Base-by-base conservation (phyloP, 805 yeast genomes). In the Jamesozyma hellenica region DNA sequence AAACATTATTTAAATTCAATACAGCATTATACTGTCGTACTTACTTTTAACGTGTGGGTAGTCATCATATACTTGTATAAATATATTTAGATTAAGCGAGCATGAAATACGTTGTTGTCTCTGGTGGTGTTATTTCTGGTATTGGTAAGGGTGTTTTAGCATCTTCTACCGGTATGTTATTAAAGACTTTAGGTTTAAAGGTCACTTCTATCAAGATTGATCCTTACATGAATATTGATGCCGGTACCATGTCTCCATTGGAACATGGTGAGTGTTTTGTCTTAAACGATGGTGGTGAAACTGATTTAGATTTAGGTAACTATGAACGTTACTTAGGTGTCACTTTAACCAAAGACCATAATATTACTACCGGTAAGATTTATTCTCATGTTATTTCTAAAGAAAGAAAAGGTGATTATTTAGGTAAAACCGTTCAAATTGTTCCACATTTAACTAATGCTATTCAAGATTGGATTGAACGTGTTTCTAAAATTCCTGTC, bases 201-300 rank as follows among this genome's bases (percentile, higher is more conserved):
- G 97, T 90, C 46, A 90, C 98, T 4, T 87, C 97, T 13, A 90
- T 92, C 69, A 92, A 92, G 65, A 92, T 92, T 56, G 99, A 92
- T 68, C 99, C 99, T 31, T 92, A 92, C 67, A 84, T 92, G 94
- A 92, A 92, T 68, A 86, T 92, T 52, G 99, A 92, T 68, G 99
- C 99, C 30, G 99, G 99, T 55, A 92, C 99, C 34, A 92, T 92
- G 99, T 85, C 96, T 32, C 99, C 99, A 17, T 71, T 92, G 59
- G 99, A 92, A 65, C 99, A 92, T 61, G 98, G 99, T 53, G 99
- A 92, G 66, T 95, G 95, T 61, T 92, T 92, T 61, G 97, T 92
- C 39, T 72, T 92, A 58, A 84, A 90, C 63, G 99, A 92, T 61
- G 99, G 99, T 63, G 99, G 98, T 54, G 99, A 92, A 67, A 95